phyloP scores from a whole-genome alignment of 805 yeast species.

The Zygotorulaspora chibaensis region DNA sequence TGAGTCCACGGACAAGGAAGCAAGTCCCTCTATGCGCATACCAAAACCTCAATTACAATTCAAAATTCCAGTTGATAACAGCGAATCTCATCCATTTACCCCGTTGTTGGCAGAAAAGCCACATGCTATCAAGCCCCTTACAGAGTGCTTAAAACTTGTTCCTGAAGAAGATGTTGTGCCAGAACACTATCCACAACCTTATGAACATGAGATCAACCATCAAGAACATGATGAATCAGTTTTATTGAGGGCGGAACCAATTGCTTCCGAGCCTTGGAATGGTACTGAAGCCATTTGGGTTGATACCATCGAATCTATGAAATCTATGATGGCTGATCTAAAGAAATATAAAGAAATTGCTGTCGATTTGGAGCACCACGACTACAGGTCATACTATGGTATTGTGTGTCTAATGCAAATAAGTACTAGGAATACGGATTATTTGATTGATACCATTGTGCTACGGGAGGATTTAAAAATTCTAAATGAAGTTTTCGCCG shows the following conservation, averaged over 20 bases:
- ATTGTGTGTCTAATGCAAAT: constrained; percentile 91
- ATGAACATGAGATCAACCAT: constrained; percentile 63
- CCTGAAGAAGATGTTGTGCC: constrained; percentile 43
- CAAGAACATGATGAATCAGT: constrained; percentile 65
- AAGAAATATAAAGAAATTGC: constrained; percentile 61
- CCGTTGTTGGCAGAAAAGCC: constrained; percentile 76
- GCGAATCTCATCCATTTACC: constrained; percentile 65
- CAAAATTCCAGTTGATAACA: constrained; percentile 56
- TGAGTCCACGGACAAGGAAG: constrained; percentile 33
- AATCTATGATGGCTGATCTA: constrained; percentile 52
- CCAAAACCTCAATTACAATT: constrained; percentile 71
- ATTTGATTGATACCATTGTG: constrained; percentile 78
- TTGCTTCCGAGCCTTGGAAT: constrained; percentile 61
- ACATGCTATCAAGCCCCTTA: constrained; percentile 52
- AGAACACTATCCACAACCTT: constrained; percentile 73
- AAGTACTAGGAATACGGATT: constrained; percentile 75
- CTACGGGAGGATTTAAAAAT: constrained; percentile 65
- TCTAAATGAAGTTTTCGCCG: constrained; percentile 71
- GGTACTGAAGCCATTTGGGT: constrained; percentile 67
- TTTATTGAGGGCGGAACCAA: constrained; percentile 43
- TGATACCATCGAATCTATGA: constrained; percentile 50
- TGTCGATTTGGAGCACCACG: constrained; percentile 95
- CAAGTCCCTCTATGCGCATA: constrained; percentile 32
- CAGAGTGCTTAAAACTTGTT: constrained; percentile 44
- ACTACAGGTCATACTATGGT: constrained; percentile 84